These are phyloP conservation scores for Zanthoxylum bungeanum DNA, from an alignment of 345 rosid species.

Conservation along the genomic window DNA sequence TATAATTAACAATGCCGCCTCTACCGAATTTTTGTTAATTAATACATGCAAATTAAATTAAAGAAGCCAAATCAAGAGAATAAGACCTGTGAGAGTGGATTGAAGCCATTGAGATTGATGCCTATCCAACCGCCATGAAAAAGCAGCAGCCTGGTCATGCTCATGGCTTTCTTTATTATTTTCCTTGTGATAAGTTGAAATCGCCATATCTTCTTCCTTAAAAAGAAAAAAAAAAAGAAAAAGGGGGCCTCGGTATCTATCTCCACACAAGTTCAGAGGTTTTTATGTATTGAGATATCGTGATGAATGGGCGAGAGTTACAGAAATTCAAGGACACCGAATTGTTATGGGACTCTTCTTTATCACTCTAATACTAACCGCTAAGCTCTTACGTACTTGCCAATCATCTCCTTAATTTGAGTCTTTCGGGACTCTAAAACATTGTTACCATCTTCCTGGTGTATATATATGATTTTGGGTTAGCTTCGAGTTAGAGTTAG, in stretches of 20 bases:
- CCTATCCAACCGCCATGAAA: conserved; percentile 36
- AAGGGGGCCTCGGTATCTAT: too few relatives aligned
- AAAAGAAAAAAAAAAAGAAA: too few relatives aligned
- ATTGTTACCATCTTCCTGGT: not conserved
- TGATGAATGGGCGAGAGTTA: too few relatives aligned
- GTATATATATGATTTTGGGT: not conserved
- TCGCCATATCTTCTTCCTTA: conserved; percentile 6
- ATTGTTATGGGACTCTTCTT: not conserved
- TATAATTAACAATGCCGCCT: too few relatives aligned
- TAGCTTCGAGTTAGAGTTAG: not conserved
- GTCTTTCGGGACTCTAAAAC: not conserved
- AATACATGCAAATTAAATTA: too few relatives aligned
- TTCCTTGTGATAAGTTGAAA: not conserved
- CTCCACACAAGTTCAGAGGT: not conserved
- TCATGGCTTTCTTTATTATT: too few relatives aligned
- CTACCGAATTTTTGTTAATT: too few relatives aligned
- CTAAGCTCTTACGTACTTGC: not conserved
- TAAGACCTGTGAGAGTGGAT: conserved; percentile 37
- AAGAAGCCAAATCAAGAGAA: not conserved
- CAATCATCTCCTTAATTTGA: not conserved
- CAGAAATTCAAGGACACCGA: not conserved
- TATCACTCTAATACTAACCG: not conserved
- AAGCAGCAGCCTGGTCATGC: not conserved
- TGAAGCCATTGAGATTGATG: conserved; percentile 49
- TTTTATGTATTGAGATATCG: too few relatives aligned